Conservation (phyloP, 345 rosid species). For the Brassica juncea region DNA sequence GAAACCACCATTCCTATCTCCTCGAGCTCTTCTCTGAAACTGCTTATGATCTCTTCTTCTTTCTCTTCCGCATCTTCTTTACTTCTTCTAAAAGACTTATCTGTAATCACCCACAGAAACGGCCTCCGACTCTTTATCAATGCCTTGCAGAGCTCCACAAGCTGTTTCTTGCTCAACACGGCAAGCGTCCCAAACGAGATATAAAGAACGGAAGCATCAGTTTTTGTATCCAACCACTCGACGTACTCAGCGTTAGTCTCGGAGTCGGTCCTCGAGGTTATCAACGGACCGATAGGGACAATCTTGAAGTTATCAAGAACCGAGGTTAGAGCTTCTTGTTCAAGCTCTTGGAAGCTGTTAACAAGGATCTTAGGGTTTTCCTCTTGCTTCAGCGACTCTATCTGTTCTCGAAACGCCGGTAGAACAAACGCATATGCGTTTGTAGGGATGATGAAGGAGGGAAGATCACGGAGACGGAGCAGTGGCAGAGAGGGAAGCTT, state of each 20-base stretch:
- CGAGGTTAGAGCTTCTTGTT: slow-evolving; percentile 49
- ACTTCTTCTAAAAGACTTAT: slow-evolving; percentile 25
- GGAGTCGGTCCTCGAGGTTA: slow-evolving; percentile 41
- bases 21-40: slow-evolving; percentile 49
- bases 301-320: slow-evolving; percentile 32
- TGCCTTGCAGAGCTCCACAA: slow-evolving; percentile 50
- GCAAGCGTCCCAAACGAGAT: slow-evolving; percentile 60
- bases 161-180: slow-evolving; percentile 46
- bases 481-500: slow-evolving; percentile 58
- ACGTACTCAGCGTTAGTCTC: slow-evolving; percentile 28
- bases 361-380: slow-evolving; percentile 52
- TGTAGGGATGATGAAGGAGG: slow-evolving; percentile 45
- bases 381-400: slow-evolving; percentile 43
- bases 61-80: slow-evolving; percentile 27
- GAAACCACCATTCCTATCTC: slow-evolving; percentile 56
- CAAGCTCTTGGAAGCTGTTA: slow-evolving; percentile 67
- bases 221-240: slow-evolving; percentile 50
- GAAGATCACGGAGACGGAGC: slow-evolving; percentile 50
- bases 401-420: slow-evolving; percentile 36
- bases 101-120: slow-evolving; percentile 60
- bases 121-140: slow-evolving; percentile 40
- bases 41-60: slow-evolving; percentile 32
- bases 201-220: slow-evolving; percentile 53
- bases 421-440: slow-evolving; percentile 8
- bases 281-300: slow-evolving; percentile 55